Evolutionary conservation across 2,329 filamentous ascomycete species (phyloP).

Genomic region (Torrubiellomyces zombiae): DNA sequence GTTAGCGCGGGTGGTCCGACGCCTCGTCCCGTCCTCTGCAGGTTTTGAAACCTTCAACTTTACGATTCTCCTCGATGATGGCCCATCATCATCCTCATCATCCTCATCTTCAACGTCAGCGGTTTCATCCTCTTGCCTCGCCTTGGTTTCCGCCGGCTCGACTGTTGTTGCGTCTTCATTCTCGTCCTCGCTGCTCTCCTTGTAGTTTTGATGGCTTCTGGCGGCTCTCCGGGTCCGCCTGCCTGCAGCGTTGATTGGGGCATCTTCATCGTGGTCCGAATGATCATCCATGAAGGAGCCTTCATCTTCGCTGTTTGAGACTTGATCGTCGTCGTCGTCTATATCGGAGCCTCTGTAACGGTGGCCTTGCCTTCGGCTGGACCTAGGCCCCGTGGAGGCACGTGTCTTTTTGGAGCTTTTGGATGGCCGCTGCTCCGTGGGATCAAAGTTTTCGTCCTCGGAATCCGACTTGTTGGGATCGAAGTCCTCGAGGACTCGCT

Average conservation of each 20-base stretch:
- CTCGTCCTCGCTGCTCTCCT: constrained; percentile 27
- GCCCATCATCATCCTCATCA: constrained; percentile 12
- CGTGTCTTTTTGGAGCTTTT: constrained; percentile 25
- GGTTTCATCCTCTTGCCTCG: constrained; percentile 14
- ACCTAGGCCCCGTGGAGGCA: constrained; percentile 16
- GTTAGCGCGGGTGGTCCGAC: constrained; percentile 33
- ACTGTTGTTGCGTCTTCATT: constrained; percentile 14
- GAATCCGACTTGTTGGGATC: constrained; percentile 52
- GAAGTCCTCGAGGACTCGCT: constrained; percentile 40
- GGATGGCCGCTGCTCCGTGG: constrained; percentile 26
- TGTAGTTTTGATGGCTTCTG: constrained; percentile 27
- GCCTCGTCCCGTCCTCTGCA: constrained; percentile 14
- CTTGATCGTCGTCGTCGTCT: constrained; percentile 40
- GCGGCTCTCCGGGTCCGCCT: constrained; percentile 31
- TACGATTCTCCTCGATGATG: constrained; percentile 22
- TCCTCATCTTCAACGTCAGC: constrained; percentile 11
- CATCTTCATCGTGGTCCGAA: constrained; percentile 21
- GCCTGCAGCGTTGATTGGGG: constrained; percentile 28
- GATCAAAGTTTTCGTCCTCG: constrained; percentile 50
- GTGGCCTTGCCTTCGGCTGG: constrained; percentile 19
- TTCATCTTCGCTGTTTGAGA: constrained; percentile 36
- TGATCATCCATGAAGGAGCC: constrained; percentile 29
- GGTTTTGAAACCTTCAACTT: constrained; percentile 24
- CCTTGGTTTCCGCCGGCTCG: no score
- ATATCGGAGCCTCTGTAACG: constrained; percentile 45